phyloP scores from a whole-genome alignment of 805 yeast genomes.

The Phaffomyces opuntiae region DNA sequence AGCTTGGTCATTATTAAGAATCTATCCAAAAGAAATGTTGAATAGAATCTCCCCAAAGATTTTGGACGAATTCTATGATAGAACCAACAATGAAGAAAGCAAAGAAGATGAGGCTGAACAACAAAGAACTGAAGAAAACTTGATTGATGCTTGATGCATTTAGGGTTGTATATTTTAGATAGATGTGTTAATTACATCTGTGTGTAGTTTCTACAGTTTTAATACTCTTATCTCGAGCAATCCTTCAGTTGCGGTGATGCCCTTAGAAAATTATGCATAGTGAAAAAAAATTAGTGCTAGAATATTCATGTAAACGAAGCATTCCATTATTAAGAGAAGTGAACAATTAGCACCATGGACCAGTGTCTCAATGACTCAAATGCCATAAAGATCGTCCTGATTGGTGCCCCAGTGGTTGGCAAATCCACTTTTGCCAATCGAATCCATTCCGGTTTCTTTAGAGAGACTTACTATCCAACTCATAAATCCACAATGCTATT shows the following conservation, averaged over 20 bases:
- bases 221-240: too few relatives aligned
- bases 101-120: slow-evolving; percentile 38
- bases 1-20: slow-evolving; percentile 97
- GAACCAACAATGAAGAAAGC: slow-evolving; percentile 62
- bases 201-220: too few relatives aligned
- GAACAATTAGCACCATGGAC: too few relatives aligned
- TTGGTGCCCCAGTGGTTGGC: slow-evolving; percentile 56
- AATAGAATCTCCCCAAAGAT: slow-evolving; percentile 98
- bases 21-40: slow-evolving; percentile 97
- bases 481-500: slow-evolving; percentile 51
- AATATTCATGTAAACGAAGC: too few relatives aligned
- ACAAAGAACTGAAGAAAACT: slow-evolving; percentile 26
- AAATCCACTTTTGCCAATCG: slow-evolving; percentile 52
- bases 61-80: slow-evolving; percentile 89
- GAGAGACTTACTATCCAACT: slow-evolving; percentile 75
- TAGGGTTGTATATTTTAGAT: neutral
- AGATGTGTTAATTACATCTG: too few relatives aligned
- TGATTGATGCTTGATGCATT: slow-evolving; percentile 28
- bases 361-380: slow-evolving; percentile 10
- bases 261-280: too few relatives aligned
- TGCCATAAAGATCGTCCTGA: slow-evolving; percentile 51
- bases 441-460: slow-evolving; percentile 39
- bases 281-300: too few relatives aligned
- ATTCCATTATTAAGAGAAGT: too few relatives aligned
- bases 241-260: too few relatives aligned